Evolutionary conservation across 208 protist species (phyloP), one percentile per base, ranked within the genome.

Genomic region (Phytomonas sp.): DNA sequence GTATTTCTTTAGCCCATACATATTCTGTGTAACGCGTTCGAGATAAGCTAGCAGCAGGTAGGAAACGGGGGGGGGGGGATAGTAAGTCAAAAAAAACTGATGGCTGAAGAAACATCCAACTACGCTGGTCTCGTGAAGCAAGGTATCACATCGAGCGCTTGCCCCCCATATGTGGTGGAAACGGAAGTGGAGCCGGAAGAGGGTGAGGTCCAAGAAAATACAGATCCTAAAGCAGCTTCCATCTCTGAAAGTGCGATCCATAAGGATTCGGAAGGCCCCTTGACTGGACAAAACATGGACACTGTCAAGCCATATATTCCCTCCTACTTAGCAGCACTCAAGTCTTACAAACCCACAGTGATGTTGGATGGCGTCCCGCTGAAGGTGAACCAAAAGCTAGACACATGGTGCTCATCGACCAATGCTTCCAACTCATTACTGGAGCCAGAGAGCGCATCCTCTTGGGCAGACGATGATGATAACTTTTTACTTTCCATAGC

Each of bases 381-480:
- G 40, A 73, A 72, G 37, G 40, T 66, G 17, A 63, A 33, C 34
- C 66, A 74, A 34, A 23, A 36, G 29, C 62, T 60, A 23, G 60
- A 43, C 11, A 51, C 32, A 37, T 40, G 20, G 64, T 30, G 61
- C 8, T 74, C 70, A 31, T 33, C 63, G 28, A 79, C 72, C 29
- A 77, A 75, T 9, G 63, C 71, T 13, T 81, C 81, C 4, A 85
- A 72, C 46, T 81, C 77, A 9, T 71, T 72, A n/a, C 32, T 83
- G 65, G 76, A 81, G 29, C 67, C 68, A 20, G 74, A 85, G 66
- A 78, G 71, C 60, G 73, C 68, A 23, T 75, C 77, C 59, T 82
- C 73, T 20, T 86, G 81, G 81, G 81, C 75, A 4, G 81, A 86
- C 62, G 81, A 86, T 65, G 81, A 86, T 67, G 71, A 83, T 46